Evolutionary conservation across 2,329 filamentous ascomycete genomes (phyloP).

Genomic region (Cladosporium sphaerospermum): DNA sequence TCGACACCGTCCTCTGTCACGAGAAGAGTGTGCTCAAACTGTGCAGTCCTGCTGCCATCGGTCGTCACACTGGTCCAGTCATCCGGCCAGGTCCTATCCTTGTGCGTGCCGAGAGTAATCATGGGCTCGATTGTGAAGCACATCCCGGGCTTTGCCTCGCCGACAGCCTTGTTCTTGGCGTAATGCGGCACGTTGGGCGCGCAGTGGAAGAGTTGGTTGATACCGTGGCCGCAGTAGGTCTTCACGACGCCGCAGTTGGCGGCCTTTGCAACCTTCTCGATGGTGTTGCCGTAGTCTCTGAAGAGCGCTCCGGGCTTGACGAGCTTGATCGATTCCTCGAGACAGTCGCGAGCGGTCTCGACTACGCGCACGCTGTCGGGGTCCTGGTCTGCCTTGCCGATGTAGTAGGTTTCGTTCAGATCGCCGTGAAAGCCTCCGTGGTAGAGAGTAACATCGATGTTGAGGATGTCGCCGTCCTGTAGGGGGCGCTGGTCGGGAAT

Average conservation of each 20-base stretch:
- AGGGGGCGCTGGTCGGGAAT: constrained; percentile 85
- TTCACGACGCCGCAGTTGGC: constrained; percentile 81
- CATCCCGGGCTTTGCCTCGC: constrained; percentile 87
- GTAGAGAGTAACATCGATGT: constrained; percentile 89
- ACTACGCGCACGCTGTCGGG: constrained; percentile 81
- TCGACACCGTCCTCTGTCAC: constrained; percentile 76
- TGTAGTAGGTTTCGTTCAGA: constrained; percentile 95
- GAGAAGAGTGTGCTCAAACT: constrained; percentile 81
- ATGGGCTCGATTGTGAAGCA: constrained; percentile 98
- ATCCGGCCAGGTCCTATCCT: constrained; percentile 91
- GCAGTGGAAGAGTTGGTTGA: constrained; percentile 87
- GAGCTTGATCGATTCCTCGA: constrained; percentile 82
- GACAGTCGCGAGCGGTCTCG: constrained; percentile 78
- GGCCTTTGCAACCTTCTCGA: constrained; percentile 86
- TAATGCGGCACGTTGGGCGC: constrained; percentile 93
- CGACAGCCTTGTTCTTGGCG: constrained; percentile 92
- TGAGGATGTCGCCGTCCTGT: constrained; percentile 86
- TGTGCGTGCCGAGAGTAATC: constrained; percentile 83
- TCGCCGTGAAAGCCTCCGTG: constrained; percentile 91
- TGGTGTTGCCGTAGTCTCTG: constrained; percentile 83
- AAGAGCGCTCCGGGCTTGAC: constrained; percentile 88
- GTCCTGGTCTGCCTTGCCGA: constrained; percentile 76
- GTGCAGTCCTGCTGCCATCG: constrained; percentile 81
- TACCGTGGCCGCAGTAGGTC: constrained; percentile 90
- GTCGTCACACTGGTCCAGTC: constrained; percentile 94